A percentile compares a stretch with the other conserved stretches of the same genome.
Evolutionary conservation across 768 basidiomycete species (phyloP).

Genomic region (Dendrothele bispora): DNA sequence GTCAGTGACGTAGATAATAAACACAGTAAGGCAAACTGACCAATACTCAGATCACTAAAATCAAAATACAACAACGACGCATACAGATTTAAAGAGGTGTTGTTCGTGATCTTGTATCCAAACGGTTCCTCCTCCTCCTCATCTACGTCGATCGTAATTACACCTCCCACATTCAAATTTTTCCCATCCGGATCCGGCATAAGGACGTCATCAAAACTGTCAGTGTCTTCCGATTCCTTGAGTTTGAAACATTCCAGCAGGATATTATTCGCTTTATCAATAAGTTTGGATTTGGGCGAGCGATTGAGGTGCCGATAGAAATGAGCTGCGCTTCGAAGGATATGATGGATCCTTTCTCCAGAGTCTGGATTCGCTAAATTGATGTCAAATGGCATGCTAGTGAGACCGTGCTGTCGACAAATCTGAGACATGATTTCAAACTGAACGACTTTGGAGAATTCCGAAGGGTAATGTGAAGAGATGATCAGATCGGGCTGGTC

Average conservation of each 20-base stretch:
- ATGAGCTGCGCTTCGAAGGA: neutral
- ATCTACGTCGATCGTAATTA: constrained; percentile 14
- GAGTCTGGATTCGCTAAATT: too few relatives aligned
- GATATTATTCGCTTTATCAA: neutral
- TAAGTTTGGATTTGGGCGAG: neutral
- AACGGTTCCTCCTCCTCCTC: constrained; percentile 13
- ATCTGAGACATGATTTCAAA: constrained; percentile 4
- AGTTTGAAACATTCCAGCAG: neutral
- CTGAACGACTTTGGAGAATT: neutral
- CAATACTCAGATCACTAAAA: constrained; percentile 25
- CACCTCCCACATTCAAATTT: constrained; percentile 19
- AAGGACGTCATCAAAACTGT: constrained; percentile 3
- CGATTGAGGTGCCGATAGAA: constrained; percentile 11
- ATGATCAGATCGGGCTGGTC: constrained; percentile 1
- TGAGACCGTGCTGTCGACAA: neutral
- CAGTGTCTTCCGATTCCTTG: neutral
- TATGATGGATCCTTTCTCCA: neutral
- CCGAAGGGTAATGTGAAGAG: constrained; percentile 15
- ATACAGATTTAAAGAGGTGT: constrained; percentile 18
- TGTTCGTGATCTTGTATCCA: constrained; percentile 25
- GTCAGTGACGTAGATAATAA: neutral
- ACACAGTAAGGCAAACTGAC: constrained; percentile 6
- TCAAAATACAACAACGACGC: constrained; percentile 28
- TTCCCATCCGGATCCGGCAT: constrained; percentile 4
- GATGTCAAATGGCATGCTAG: neutral